phyloP scores from a whole-genome alignment of 345 rosid genomes.

The Sonneratia alba region DNA sequence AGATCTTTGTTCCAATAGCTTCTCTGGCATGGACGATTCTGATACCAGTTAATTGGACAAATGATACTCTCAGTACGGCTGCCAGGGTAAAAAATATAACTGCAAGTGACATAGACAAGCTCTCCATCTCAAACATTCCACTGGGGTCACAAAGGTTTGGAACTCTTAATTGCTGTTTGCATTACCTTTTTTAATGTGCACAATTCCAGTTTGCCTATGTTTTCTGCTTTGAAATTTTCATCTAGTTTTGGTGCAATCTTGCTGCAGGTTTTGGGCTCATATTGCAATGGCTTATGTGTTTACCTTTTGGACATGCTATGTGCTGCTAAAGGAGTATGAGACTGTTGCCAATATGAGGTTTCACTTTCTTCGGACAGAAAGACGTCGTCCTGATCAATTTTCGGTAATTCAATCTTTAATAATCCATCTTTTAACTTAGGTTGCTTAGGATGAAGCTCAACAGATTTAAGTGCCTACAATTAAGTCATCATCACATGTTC shows the following conservation, averaged over 20 bases:
- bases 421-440: background rate
- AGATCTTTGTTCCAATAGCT: constrained; percentile 78
- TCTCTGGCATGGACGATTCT: constrained; percentile 64
- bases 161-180: background rate
- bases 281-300: constrained; percentile 72
- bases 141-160: constrained; percentile 49
- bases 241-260: background rate
- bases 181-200: background rate
- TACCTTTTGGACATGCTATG: constrained; percentile 83
- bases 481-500: background rate
- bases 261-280: constrained; percentile 73
- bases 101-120: constrained; percentile 78
- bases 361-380: constrained; percentile 74
- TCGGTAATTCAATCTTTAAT: constrained; percentile 35
- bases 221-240: background rate
- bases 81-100: constrained; percentile 40
- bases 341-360: constrained; percentile 70
- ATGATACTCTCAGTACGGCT: constrained; percentile 29
- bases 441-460: background rate
- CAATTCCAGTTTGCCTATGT: background rate
- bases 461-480: background rate
- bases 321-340: constrained; percentile 72
- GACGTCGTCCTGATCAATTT: constrained; percentile 84
- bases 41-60: constrained; percentile 77
- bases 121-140: constrained; percentile 79